Base-by-base conservation (phyloP, 306 rosid species). In the Elaeagnus macrophylla region DNA sequence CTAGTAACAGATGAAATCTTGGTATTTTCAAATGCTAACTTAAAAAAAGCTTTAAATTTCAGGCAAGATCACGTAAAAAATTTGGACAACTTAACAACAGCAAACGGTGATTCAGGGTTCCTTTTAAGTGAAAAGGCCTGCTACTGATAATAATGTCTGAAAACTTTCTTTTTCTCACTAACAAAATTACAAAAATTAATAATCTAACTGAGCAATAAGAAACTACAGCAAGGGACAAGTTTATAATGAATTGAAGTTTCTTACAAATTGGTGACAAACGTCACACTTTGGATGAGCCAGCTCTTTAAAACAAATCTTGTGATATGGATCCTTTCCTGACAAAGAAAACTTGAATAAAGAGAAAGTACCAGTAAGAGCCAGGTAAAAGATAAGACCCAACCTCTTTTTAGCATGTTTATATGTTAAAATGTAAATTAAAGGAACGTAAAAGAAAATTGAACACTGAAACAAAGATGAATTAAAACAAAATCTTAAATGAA, bases 211-310 rank as follows among this genome's bases (percentile, higher is more conserved):
- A 32, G 12, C 7, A 9, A 37, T 8, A 52, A 36, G 46, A 53
- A 25, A 14, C 17, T 20, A 39, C 37, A 47, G 35, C 10, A 38
- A 45, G 12, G 12, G 44, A 25, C 54, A 42, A 9, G 16, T 3
- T 52, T 46, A 51, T 41, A 56, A 64, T 60, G 25, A 18, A n/a
- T 37, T 54, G 51, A 36, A 65, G 54, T 55, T 52, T 67, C 99
- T 81, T 82, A 93, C 99, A 79, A 80, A 93, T 68, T 83, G 94
- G 72, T 73, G 83, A 75, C 99, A 93, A 68, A 93, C 94, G 80
- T 93, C 99, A 56, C 99, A 93, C 67, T 79, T 93, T 36, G 99
- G 99, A 57, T 88, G 96, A 32, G 77, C 83, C 64, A 81, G 70
- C 71, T 82, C 99, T 76, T 88, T 88, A 67, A 84, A 88, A 65